Evolutionary conservation across 305 asterid genomes (phyloP), one percentile per base, ranked within the genome.

Genomic region (Striga hermonthica): DNA sequence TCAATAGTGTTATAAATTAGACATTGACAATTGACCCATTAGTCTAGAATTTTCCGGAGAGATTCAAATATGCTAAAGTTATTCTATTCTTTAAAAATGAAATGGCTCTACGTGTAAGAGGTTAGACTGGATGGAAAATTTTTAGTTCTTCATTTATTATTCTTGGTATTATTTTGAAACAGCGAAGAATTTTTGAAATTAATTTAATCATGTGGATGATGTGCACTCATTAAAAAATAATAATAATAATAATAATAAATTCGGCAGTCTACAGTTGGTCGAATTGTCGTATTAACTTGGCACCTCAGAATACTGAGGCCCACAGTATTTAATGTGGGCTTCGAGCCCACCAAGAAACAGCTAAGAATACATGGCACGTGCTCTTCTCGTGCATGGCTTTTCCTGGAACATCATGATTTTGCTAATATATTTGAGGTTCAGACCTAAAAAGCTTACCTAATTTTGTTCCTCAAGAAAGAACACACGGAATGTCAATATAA

Each of bases 321-420:
- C 9, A 4, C 12, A 4, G 8, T n/a, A 22, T 7, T 57, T 57
- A 57, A 15, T 40, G 31, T 22, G 15, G 56, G 73, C 62, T 48
- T 61, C 47, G 14, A n/a, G 59, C 62, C 59, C 41, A 62, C 50
- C 69, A 10, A 58, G 37, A 31, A 61, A 50, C 57, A 62, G 60
- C 12, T 34, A 68, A 50, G 36, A 49, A 58, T 52, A 37, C 73
- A 60, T 31, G 13, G 47, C 69, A 70, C 69, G 69, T 70, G 74
- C 9, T 34, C 16, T 45, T 41, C 45, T 57, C 43, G 56, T 10
- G 10, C 50, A 44, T 35, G 65, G 14, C 16, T 0, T 22, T 49
- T 49, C 8, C 35, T 9, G 16, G 60, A 45, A 22, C 31, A 22
- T 22, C 1, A 22, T 22, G 31, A 22, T 22, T 22, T 22, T 22